Evolutionary conservation across 2,329 filamentous ascomycete genomes (phyloP).

Genomic region (Annulohypoxylon truncatum): DNA sequence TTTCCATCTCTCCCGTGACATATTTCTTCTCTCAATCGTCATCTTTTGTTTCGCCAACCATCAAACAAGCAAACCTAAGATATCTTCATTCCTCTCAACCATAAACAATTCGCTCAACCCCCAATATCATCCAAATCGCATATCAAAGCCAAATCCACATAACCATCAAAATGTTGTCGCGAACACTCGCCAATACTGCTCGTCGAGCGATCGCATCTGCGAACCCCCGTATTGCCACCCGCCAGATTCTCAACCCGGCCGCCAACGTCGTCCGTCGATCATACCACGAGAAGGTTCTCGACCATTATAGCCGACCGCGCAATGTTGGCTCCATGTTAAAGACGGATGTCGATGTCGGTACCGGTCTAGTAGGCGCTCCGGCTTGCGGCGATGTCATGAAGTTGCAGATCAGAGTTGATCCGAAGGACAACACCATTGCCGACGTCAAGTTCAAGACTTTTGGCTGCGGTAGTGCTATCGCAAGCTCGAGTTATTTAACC

Average conservation of each 20-base stretch:
- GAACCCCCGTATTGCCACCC: conserved; percentile 54
- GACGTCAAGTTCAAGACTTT: conserved; percentile 91
- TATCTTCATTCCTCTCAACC: not conserved
- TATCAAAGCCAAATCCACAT: conserved; percentile 5
- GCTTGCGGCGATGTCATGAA: conserved; percentile 96
- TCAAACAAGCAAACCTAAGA: conserved; percentile 1
- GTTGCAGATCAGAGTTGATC: conserved; percentile 86
- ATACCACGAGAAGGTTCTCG: conserved; percentile 73
- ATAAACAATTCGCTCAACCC: conserved; percentile 6
- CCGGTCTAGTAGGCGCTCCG: conserved; percentile 83
- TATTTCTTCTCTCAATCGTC: conserved; percentile 5
- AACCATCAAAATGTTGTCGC: conserved; percentile 58
- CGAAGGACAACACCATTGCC: conserved; percentile 77
- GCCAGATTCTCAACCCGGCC: conserved; percentile 56
- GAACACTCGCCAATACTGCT: conserved; percentile 54
- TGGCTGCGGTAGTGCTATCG: conserved; percentile 87
- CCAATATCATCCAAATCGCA: conserved; percentile 4
- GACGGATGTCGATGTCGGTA: conserved; percentile 77
- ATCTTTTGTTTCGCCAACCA: conserved; percentile 2
- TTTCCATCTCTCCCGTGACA: conserved; percentile 13
- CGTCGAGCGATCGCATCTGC: conserved; percentile 58
- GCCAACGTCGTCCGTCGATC: conserved; percentile 57
- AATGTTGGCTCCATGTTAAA: conserved; percentile 84
- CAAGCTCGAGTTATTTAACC: conserved; percentile 92
- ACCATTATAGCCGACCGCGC: conserved; percentile 83